Evolutionary conservation across 768 basidiomycete genomes (phyloP).

Genomic region (Cyathus striatus): DNA sequence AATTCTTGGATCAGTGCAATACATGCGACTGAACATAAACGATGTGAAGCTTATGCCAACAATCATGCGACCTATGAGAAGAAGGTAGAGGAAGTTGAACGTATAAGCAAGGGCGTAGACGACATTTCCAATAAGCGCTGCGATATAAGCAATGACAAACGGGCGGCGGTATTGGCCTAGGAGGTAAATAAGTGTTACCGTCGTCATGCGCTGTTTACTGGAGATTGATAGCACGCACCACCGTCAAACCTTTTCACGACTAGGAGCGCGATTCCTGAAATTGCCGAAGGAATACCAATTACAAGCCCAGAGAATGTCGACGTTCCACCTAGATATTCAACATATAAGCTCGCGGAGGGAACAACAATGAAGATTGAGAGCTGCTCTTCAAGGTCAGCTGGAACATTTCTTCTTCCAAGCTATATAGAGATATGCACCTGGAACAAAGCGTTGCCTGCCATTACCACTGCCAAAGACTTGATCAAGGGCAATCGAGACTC

Average conservation of each 20-base stretch:
- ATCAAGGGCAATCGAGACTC: slow-evolving; percentile 23
- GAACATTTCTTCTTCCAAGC: too few relatives aligned
- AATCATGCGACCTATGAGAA: slow-evolving; percentile 66
- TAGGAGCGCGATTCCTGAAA: slow-evolving; percentile 56
- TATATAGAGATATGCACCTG: slow-evolving; percentile 15
- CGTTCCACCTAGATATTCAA: slow-evolving; percentile 55
- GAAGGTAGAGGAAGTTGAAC: slow-evolving; percentile 58
- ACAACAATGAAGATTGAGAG: slow-evolving; percentile 67
- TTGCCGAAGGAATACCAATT: slow-evolving; percentile 62
- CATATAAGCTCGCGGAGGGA: slow-evolving; percentile 61
- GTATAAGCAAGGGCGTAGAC: slow-evolving; percentile 59
- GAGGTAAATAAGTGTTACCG: too few relatives aligned
- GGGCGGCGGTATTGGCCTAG: slow-evolving; percentile 52
- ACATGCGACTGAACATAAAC: slow-evolving; percentile 67
- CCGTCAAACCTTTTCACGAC: slow-evolving; percentile 51
- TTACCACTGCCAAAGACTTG: slow-evolving; percentile 19
- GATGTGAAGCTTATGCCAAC: slow-evolving; percentile 54
- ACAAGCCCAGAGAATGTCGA: slow-evolving; percentile 66
- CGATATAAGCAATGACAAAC: slow-evolving; percentile 47
- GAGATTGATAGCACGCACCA: slow-evolving; percentile 28
- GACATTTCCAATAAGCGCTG: slow-evolving; percentile 53
- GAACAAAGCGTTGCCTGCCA: slow-evolving; percentile 21
- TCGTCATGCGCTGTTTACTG: background rate
- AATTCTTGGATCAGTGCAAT: slow-evolving; percentile 66
- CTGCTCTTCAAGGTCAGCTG: too few relatives aligned